These are phyloP conservation scores for Lanmaoa rubissima DNA, from an alignment of 768 basidiomycete species.

Conservation along the genomic window DNA sequence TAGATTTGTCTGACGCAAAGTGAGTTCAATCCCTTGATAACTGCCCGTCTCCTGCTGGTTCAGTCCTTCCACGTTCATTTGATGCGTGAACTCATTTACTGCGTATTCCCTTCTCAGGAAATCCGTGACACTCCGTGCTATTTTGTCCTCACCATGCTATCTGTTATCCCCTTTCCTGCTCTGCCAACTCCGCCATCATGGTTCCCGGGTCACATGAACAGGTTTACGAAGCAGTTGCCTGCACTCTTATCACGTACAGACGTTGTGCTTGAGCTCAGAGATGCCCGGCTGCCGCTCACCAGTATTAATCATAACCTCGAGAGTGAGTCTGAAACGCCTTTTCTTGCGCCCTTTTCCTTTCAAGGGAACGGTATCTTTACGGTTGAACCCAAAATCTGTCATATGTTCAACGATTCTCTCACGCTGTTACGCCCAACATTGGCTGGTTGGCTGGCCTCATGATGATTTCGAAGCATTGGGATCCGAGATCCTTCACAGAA, in stretches of 20 bases:
- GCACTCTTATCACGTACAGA: conserved; percentile 76
- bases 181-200: conserved; percentile 82
- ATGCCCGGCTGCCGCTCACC: conserved; percentile 89
- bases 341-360: neutral
- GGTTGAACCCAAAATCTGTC: conserved; percentile 3
- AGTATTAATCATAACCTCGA: conserved; percentile 91
- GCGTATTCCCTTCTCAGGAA: conserved; percentile 13
- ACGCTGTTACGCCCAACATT: conserved; percentile 17
- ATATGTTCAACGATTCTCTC: conserved; percentile 17
- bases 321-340: conserved; percentile 42
- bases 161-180: conserved; percentile 39
- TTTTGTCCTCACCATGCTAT: conserved; percentile 31
- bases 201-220: conserved; percentile 96
- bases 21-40: neutral
- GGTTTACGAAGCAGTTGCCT: conserved; percentile 77
- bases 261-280: conserved; percentile 92
- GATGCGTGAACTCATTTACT: conserved; percentile 5
- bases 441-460: conserved; percentile 8
- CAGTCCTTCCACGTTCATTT: conserved; percentile 3
- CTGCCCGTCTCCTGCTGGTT: neutral
- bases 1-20: neutral
- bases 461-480: conserved; percentile 13
- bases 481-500: conserved; percentile 10
- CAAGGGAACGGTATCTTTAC: neutral
- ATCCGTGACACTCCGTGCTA: neutral